These are phyloP conservation scores for Kwoniella sp. DNA, from an alignment of 768 basidiomycete genomes.

Conservation along the genomic window DNA sequence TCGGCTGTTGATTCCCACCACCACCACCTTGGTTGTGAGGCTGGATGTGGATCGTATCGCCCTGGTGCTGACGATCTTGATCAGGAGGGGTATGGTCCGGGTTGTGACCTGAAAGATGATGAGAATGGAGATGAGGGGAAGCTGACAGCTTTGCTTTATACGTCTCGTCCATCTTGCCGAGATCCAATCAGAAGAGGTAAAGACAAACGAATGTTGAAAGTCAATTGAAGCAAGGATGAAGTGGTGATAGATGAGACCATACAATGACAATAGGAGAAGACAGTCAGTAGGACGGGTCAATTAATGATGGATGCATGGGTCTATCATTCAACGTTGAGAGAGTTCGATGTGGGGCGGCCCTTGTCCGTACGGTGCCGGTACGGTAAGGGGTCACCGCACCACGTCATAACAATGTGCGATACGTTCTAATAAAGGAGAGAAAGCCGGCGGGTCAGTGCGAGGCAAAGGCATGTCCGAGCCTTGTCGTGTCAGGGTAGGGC, in stretches of 20 bases:
- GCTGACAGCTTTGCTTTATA: conserved; percentile 39
- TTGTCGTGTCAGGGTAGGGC: neutral
- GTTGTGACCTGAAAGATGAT: conserved; percentile 15
- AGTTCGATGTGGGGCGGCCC: no score
- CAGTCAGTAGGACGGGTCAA: no score
- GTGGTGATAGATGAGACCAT: no score
- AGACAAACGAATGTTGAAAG: neutral
- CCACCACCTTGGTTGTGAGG: conserved; percentile 11
- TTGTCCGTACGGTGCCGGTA: neutral
- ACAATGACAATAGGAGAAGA: no score
- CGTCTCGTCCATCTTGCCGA: conserved; percentile 26
- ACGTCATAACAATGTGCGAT: conserved; percentile 15
- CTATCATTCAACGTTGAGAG: neutral
- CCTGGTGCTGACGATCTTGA: conserved; percentile 7
- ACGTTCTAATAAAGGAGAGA: neutral
- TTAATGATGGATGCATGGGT: no score
- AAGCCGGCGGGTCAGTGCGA: neutral
- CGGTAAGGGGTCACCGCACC: neutral
- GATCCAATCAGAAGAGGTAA: neutral
- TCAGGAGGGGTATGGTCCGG: conserved; percentile 9
- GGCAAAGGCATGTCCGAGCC: neutral
- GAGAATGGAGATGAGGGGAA: conserved; percentile 24
- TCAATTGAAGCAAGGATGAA: no score
- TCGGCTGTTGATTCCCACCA: conserved; percentile 15
- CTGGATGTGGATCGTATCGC: conserved; percentile 20